Evolutionary conservation across 1,284 basidiomycete genomes (phyloP).

Genomic region (Paramarasmius palmivorus): DNA sequence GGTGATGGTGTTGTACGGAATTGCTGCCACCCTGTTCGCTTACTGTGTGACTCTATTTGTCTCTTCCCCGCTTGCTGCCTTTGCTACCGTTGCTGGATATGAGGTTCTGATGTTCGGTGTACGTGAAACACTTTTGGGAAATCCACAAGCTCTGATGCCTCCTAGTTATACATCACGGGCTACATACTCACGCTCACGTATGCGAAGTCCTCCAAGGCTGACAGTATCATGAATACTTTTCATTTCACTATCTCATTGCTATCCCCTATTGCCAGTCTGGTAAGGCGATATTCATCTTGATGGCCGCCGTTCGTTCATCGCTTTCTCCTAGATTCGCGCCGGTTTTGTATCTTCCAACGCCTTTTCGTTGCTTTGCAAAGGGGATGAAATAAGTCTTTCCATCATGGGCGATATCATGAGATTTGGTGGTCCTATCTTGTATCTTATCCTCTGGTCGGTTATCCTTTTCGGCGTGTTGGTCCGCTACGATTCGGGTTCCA

Average conservation of each 20-base stretch:
- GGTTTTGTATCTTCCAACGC: constrained; percentile 75
- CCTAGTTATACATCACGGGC: constrained; percentile 65
- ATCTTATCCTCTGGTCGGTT: constrained; percentile 61
- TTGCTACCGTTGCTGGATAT: constrained; percentile 73
- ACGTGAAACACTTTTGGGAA: constrained; percentile 22
- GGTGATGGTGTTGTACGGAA: constrained; percentile 69
- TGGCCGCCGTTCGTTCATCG: too few species aligned
- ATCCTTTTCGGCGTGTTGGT: constrained; percentile 58
- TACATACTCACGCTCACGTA: constrained; percentile 75
- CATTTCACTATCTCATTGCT: constrained; percentile 71
- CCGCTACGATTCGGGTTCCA: constrained; percentile 60
- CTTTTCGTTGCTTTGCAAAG: constrained; percentile 74
- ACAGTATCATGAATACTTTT: constrained; percentile 56
- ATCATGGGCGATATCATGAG: constrained; percentile 55
- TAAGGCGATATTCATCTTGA: constrained; percentile 38
- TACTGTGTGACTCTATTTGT: constrained; percentile 67
- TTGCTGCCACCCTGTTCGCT: constrained; percentile 66
- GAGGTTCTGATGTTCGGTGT: constrained; percentile 75
- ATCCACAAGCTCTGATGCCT: background rate
- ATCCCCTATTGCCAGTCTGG: constrained; percentile 70
- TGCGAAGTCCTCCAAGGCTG: constrained; percentile 58
- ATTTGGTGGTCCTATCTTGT: constrained; percentile 76
- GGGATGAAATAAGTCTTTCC: constrained; percentile 46
- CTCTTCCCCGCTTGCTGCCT: constrained; percentile 71
- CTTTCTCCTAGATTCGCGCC: constrained; percentile 49